A percentile compares a stretch with the other conserved stretches of the same genome.
Conservation (phyloP, 1,284 basidiomycete species). For the Pseudozyma flocculosa region DNA sequence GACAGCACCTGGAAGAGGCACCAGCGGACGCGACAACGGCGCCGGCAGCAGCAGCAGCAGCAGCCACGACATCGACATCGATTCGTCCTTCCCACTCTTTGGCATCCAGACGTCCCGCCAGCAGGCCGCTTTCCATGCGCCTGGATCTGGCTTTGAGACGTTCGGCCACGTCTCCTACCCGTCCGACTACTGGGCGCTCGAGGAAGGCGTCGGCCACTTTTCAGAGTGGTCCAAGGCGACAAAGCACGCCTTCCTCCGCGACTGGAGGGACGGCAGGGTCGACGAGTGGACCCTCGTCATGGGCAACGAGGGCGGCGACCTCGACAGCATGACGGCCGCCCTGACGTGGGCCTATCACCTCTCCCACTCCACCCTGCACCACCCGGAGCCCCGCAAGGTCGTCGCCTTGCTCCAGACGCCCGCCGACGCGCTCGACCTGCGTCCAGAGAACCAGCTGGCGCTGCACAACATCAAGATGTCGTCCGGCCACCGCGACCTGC, state of each 20-base stretch:
- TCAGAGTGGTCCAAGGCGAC: slow-evolving; percentile 52
- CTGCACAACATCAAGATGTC: slow-evolving; percentile 54
- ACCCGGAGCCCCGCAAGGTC: slow-evolving; percentile 23
- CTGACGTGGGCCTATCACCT: slow-evolving; percentile 52
- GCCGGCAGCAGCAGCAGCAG: no score
- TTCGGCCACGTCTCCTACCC: not conserved
- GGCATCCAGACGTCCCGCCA: no score
- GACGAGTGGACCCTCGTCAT: slow-evolving; percentile 57
- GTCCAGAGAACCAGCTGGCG: slow-evolving; percentile 58
- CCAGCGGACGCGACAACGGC: no score
- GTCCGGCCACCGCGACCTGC: slow-evolving; percentile 53
- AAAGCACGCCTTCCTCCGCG: slow-evolving; percentile 53
- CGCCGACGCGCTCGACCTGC: slow-evolving; percentile 56
- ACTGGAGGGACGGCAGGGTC: slow-evolving; percentile 39
- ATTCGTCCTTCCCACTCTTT: no score
- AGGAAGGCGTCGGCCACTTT: slow-evolving; percentile 53
- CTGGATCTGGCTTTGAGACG: no score
- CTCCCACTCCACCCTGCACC: slow-evolving; percentile 34
- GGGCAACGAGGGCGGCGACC: slow-evolving; percentile 59
- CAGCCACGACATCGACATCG: no score
- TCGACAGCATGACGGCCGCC: slow-evolving; percentile 54
- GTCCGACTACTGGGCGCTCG: slow-evolving; percentile 19
- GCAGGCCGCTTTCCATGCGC: no score
- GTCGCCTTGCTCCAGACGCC: slow-evolving; percentile 48
- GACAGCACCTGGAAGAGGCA: no score